Evolutionary conservation across 75 land plant genomes (phyloP).

Genomic region (Pinus taeda): DNA sequence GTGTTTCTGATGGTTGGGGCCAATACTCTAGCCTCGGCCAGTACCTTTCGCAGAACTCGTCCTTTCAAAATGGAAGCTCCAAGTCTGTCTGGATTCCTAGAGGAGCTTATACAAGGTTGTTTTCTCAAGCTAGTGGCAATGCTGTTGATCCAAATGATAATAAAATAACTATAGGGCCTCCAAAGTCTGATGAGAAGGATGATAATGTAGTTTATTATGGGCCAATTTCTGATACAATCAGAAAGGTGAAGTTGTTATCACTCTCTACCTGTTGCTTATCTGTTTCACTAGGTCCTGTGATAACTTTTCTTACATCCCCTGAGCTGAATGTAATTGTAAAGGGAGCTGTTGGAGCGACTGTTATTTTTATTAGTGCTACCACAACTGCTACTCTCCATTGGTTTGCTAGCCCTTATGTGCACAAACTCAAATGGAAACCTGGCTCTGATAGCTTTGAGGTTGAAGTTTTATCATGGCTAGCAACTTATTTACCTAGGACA

Average conservation of each 20-base stretch:
- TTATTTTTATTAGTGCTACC: conserved; percentile 86
- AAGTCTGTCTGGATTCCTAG: not conserved
- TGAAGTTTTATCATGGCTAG: conserved; percentile 86
- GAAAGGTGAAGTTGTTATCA: conserved; percentile 89
- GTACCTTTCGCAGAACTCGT: not conserved
- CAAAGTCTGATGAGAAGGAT: conserved; percentile 38
- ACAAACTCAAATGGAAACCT: conserved; percentile 87
- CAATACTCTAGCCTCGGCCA: not conserved
- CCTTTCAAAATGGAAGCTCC: not conserved
- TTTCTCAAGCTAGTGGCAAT: not conserved
- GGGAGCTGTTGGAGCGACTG: conserved; percentile 78
- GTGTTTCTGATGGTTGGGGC: not conserved
- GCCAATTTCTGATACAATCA: conserved; percentile 80
- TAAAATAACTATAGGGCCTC: conserved; percentile 65
- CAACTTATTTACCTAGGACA: conserved; percentile 50
- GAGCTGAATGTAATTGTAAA: conserved; percentile 76
- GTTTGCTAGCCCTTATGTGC: conserved; percentile 96
- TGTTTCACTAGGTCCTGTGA: conserved; percentile 74
- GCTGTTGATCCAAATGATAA: conserved; percentile 17
- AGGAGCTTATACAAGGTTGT: not conserved
- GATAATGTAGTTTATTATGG: conserved; percentile 67
- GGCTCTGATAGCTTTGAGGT: conserved; percentile 83
- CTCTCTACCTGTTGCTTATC: conserved; percentile 96
- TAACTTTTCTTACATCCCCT: conserved; percentile 92
- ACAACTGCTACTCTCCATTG: conserved; percentile 95